Conservation (phyloP, 2,329 filamentous ascomycete species). For the Fusarium proliferatum region DNA sequence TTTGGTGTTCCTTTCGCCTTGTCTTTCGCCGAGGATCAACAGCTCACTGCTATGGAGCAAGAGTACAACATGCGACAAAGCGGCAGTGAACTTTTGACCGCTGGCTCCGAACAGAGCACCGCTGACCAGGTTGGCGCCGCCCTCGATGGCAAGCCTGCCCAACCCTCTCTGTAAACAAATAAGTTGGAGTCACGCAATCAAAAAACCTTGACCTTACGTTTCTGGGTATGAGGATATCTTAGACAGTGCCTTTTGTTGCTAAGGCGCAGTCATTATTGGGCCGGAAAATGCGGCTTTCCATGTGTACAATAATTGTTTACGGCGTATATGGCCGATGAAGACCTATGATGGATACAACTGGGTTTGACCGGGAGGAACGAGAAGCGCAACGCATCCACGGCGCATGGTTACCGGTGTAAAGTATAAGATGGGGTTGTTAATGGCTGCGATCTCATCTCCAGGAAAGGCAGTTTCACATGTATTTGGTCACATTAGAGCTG, state of each 20-base stretch:
- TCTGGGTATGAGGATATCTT: conserved; percentile 26
- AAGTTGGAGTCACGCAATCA: conserved; percentile 3
- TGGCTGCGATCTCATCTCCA: conserved; percentile 48
- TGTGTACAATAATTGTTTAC: conserved; percentile 47
- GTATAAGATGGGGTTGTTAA: conserved; percentile 42
- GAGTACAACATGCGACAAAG: conserved; percentile 96
- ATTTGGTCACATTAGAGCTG: conserved; percentile 43
- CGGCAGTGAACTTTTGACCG: conserved; percentile 76
- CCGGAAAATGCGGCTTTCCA: conserved; percentile 31
- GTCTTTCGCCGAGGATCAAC: conserved; percentile 94
- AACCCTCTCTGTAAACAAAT: conserved; percentile 62
- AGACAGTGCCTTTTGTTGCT: conserved; percentile 31
- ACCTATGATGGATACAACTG: conserved; percentile 39
- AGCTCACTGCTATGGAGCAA: conserved; percentile 96
- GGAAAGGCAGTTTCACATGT: conserved; percentile 43
- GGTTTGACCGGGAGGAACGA: conserved; percentile 29
- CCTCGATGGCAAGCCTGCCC: conserved; percentile 58
- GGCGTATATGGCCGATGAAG: conserved; percentile 40
- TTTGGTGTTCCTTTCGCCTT: conserved; percentile 93
- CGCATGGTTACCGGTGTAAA: conserved; percentile 43
- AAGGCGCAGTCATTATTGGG: conserved; percentile 35
- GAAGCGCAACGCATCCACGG: conserved; percentile 35
- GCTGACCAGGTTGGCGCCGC: conserved; percentile 62
- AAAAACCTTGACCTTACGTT: conserved; percentile 20
- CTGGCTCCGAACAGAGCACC: conserved; percentile 57